A percentile compares a stretch with the other conserved stretches of the same genome.
phyloP scores from a whole-genome alignment of 2,329 filamentous ascomycete species.

The Westerdykella aurantiaca region DNA sequence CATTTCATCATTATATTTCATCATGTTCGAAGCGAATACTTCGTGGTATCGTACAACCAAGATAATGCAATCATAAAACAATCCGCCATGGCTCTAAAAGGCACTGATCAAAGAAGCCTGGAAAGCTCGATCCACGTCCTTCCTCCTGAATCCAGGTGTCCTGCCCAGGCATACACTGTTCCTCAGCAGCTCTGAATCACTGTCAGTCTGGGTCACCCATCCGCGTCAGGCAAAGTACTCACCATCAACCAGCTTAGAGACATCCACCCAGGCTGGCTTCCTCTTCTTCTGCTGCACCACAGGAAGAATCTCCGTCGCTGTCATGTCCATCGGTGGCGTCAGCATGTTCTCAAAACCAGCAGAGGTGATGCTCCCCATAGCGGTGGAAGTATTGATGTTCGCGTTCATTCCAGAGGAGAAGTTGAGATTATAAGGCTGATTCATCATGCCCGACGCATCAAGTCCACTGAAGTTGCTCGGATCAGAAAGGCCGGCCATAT shows the following conservation, averaged over 20 bases:
- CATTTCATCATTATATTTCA: neutral
- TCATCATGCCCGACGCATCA: constrained; percentile 16
- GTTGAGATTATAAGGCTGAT: constrained; percentile 31
- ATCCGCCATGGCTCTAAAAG: constrained; percentile 5
- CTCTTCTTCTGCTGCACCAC: constrained; percentile 23
- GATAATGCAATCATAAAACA: neutral
- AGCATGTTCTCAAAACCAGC: constrained; percentile 1
- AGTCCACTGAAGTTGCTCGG: constrained; percentile 11
- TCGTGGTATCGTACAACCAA: neutral
- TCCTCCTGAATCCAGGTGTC: constrained; percentile 40
- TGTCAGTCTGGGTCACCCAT: constrained; percentile 20
- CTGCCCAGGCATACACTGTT: constrained; percentile 41
- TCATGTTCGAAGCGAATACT: no score
- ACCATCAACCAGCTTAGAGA: constrained; percentile 42
- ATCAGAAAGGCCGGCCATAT: constrained; percentile 12
- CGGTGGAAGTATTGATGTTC: constrained; percentile 3
- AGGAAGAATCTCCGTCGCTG: constrained; percentile 8
- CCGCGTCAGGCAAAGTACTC: constrained; percentile 13
- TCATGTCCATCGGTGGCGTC: neutral
- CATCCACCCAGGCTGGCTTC: constrained; percentile 40
- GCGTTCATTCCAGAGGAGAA: constrained; percentile 24
- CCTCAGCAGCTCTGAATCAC: constrained; percentile 29
- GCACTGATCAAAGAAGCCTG: constrained; percentile 27
- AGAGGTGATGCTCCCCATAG: neutral
- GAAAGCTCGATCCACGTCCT: constrained; percentile 41